These are phyloP conservation scores for Hypholoma sublateritium DNA, from an alignment of 768 basidiomycete genomes.

Conservation along the genomic window DNA sequence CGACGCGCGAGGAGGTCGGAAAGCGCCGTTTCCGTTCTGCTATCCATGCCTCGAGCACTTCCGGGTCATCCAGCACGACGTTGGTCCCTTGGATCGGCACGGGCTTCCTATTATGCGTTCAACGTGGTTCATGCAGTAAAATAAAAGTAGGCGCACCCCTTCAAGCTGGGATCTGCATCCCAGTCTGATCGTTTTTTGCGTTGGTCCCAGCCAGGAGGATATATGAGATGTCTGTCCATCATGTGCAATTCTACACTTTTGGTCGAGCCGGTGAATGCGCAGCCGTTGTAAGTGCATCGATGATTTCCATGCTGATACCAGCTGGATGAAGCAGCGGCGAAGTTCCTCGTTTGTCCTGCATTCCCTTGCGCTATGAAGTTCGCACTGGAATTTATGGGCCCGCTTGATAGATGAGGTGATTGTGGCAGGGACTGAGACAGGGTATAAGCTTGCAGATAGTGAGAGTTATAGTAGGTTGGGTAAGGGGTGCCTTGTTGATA, in stretches of 20 bases:
- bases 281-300: constrained; percentile 63
- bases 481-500: constrained; percentile 2
- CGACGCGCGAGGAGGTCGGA: constrained; percentile 67
- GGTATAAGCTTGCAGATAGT: constrained; percentile 57
- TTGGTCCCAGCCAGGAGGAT: constrained; percentile 70
- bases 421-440: constrained; percentile 24
- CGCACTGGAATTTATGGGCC: neutral
- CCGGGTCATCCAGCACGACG: constrained; percentile 75
- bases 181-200: constrained; percentile 57
- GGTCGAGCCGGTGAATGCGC: constrained; percentile 65
- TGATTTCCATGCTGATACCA: constrained; percentile 66
- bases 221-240: constrained; percentile 91
- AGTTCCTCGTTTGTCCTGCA: neutral
- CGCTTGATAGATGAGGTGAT: neutral
- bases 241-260: constrained; percentile 77
- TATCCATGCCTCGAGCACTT: constrained; percentile 83
- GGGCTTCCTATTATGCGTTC: constrained; percentile 49
- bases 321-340: constrained; percentile 17
- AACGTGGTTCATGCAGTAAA: neutral
- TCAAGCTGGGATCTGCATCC: constrained; percentile 83
- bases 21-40: constrained; percentile 85
- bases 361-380: neutral
- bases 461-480: constrained; percentile 40
- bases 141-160: constrained; percentile 50
- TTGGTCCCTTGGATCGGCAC: constrained; percentile 80